Base-by-base conservation (phyloP, 2,329 filamentous ascomycete genomes). In the Alternaria arbusti region DNA sequence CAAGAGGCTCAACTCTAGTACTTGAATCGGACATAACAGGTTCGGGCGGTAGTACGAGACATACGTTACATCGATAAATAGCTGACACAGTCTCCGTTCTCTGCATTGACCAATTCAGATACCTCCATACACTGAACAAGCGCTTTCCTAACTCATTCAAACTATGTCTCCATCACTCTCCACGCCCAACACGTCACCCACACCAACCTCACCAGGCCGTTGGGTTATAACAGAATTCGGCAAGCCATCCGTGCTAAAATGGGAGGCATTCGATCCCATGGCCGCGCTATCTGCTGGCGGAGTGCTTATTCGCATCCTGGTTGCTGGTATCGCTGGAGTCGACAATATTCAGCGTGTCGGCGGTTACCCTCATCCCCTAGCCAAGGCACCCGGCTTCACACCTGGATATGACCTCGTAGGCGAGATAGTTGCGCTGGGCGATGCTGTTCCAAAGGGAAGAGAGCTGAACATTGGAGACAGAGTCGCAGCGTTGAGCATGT, bases 321-420 rank as follows among this genome's bases (percentile, higher is more conserved):
- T 64, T 10, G 61, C 51, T n/a, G 64, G 64, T 13, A 63, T 66
- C 7, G 57, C 56, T 2, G 64, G 64, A 44, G 61, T 58, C 36
- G 64, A 66, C 54, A 66, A 66, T 17, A 57, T 66, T 36, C 57
- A 60, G 17, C 64, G 60, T 13, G 61, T 44, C 23, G 64, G 64
- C 15, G 64, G 64, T n/a, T 64, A 60, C 43, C 64, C 60, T 11
- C 51, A 61, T 46, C 59, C 57, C 5, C 7, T 36, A 5, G 23
- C 50, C 12, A 15, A 26, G n/a, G 30, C 28, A 8, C 63, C 63
- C 3, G 63, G 63, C 20, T 65, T 63, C 47, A 59, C 59, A 45
- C 26, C 63, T n/a, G 63, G 63, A 8, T 63, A 63, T 11, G 63
- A 65, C 20, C 43, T 65, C 8, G 63, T 65, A 13, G 63, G 63